phyloP scores from a whole-genome alignment of 192 early-diverging fungal species.

The Dissophora ornata region DNA sequence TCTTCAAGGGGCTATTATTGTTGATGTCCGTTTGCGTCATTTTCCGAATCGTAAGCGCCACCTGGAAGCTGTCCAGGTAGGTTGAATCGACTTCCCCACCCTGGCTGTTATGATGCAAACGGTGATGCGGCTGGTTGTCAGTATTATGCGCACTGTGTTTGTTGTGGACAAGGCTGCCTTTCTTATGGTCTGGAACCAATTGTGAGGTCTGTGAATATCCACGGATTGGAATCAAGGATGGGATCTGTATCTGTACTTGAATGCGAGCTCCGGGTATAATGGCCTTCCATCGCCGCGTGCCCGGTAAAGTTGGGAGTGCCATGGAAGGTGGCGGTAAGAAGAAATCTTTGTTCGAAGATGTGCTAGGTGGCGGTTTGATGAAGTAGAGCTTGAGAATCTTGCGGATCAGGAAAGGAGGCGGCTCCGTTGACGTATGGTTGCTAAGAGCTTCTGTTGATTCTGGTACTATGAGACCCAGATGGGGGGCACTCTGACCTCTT shows the following conservation, averaged over 20 bases:
- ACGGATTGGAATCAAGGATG: conserved; percentile 35
- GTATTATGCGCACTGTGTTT: conserved; percentile 7
- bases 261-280: conserved; percentile 49
- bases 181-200: conserved; percentile 32
- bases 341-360: conserved; percentile 14
- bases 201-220: conserved; percentile 44
- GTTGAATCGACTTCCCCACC: conserved; percentile 3
- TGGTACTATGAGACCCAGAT: too few species aligned
- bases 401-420: conserved; percentile 34
- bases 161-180: conserved; percentile 30
- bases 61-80: conserved; percentile 46
- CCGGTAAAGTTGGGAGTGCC: conserved; percentile 38
- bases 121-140: background rate
- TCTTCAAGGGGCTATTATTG: conserved; percentile 1
- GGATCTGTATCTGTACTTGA: conserved; percentile 49
- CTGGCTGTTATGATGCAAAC: background rate
- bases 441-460: too few species aligned
- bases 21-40: conserved; percentile 32
- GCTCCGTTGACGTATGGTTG: too few species aligned
- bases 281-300: conserved; percentile 39
- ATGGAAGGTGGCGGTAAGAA: conserved; percentile 44
- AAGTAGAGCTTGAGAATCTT: conserved; percentile 50
- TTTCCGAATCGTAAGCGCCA: conserved; percentile 41
- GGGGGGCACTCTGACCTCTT: conserved; percentile 14
- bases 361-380: conserved; percentile 35